These are phyloP conservation scores for Vigna trinervia DNA, from an alignment of 306 rosid genomes.

Conservation along the genomic window DNA sequence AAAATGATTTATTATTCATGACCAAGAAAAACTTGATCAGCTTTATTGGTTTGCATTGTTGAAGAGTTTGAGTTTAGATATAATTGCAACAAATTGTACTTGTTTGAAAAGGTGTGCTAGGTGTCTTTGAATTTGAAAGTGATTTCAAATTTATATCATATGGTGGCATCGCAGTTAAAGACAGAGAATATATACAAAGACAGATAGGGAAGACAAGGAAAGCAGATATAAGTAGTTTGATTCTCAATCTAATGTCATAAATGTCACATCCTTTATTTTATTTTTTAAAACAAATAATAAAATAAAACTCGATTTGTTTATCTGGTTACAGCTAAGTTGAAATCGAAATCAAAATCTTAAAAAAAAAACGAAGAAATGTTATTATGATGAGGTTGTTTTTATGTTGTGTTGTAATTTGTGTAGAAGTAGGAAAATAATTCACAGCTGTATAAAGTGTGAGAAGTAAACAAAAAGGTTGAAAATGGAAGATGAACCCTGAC, in stretches of 20 bases:
- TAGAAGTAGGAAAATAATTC: constrained; percentile 29
- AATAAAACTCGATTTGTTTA: neutral
- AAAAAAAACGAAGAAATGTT: constrained; percentile 37
- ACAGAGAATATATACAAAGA: constrained; percentile 56
- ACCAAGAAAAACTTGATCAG: constrained; percentile 20
- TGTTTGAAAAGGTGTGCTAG: constrained; percentile 19
- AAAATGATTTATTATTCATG: neutral
- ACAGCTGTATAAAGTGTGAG: constrained; percentile 39
- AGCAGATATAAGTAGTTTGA: constrained; percentile 50
- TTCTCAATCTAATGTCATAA: constrained; percentile 49
- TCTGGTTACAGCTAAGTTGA: constrained; percentile 17
- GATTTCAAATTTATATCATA: constrained; percentile 37
- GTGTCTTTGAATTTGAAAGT: constrained; percentile 45
- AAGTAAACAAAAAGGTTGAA: constrained; percentile 43
- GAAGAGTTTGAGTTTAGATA: neutral
- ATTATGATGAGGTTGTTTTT: no score
- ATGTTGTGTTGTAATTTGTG: constrained; percentile 20
- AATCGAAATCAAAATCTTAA: constrained; percentile 40
- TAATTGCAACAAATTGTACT: constrained; percentile 9
- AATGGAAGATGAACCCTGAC: constrained; percentile 57
- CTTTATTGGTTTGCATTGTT: constrained; percentile 35
- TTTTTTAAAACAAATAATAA: neutral
- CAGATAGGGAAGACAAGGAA: constrained; percentile 52
- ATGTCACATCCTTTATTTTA: constrained; percentile 44
- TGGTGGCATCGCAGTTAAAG: constrained; percentile 28